Conservation (phyloP, 2,329 filamentous ascomycete species). For the Metarhizium robertsii region DNA sequence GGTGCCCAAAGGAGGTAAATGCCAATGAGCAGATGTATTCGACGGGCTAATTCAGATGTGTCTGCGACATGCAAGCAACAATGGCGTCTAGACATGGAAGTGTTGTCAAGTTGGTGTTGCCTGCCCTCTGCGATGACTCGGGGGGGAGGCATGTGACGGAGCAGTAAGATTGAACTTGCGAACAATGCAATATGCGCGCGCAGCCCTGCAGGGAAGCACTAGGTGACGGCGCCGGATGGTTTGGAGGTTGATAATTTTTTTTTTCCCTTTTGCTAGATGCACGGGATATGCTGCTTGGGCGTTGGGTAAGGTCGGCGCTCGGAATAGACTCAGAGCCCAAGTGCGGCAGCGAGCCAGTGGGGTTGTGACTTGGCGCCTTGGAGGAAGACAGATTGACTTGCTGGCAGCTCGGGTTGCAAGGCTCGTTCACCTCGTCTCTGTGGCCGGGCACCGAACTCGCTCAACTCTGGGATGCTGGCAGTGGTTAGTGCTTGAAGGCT, state of each 20-base stretch:
- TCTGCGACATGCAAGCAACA: not conserved
- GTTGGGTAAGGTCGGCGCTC: not conserved
- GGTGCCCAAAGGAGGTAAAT: not conserved
- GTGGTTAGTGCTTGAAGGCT: not conserved
- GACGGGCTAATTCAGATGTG: not conserved
- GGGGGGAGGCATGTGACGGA: not conserved
- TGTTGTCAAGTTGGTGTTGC: not conserved
- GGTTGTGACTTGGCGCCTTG: not conserved
- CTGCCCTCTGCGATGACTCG: not conserved
- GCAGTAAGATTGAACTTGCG: not conserved
- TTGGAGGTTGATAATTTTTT: not conserved
- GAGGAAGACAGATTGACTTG: too few relatives aligned
- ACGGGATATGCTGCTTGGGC: not conserved
- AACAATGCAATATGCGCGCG: not conserved
- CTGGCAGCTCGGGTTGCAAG: not conserved
- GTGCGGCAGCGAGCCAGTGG: conserved; percentile 2
- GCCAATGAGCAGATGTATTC: not conserved
- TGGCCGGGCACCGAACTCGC: not conserved
- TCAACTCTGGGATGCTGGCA: not conserved
- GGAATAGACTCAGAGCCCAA: not conserved
- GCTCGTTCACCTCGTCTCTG: not conserved
- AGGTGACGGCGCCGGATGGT: not conserved
- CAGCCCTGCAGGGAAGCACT: not conserved
- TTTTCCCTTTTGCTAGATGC: not conserved
- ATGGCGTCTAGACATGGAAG: not conserved